Evolutionary conservation across 2,329 filamentous ascomycete genomes (phyloP), one percentile per base, ranked within the genome.

Genomic region (Clathrospora elynae): DNA sequence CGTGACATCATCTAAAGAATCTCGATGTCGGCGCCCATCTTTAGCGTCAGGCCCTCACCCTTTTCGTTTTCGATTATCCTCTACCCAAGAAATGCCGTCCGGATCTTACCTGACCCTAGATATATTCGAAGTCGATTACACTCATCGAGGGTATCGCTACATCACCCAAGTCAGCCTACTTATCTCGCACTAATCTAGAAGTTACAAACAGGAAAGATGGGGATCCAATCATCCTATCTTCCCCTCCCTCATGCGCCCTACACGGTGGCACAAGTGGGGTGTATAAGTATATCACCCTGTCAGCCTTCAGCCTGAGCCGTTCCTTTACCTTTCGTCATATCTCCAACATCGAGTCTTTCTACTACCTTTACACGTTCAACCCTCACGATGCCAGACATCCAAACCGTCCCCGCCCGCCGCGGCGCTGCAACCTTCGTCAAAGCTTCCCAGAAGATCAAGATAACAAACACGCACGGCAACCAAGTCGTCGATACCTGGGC

Each of bases 401-500:
- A 67, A 31, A 66, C 57, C 42, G 64, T 77, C 22, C 73, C 72
- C 24, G 74, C 75, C 17, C 72, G 75, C 33, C 71, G 69, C 43
- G 71, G 72, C 61, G 70, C 71, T 16, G 73, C 73, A 40, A 66
- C 74, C 11, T 35, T 61, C 11, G 54, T 77, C 29, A 52, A 51
- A 12, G 40, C 53, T 5, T 64, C 65, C 20, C 73, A 77, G 47
- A 67, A 62, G 25, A 64, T 78, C 49, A 75, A 71, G 42, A 67
- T 78, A 42, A 71, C 67, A 55, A 78, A 78, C 57, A 76, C 74
- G 1, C 59, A 72, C 42, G 76, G 75, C 36, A 73, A 74, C 36
- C 75, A 78, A 59, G 75, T 78, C 13, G 64, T 78, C 26, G 76
- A 78, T 52, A 76, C 75, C 31, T 78, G 73, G 73, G 73, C 73